Evolutionary conservation across 148 eudicot genomes (phyloP).

Genomic region (Rhododendron mucronatum): DNA sequence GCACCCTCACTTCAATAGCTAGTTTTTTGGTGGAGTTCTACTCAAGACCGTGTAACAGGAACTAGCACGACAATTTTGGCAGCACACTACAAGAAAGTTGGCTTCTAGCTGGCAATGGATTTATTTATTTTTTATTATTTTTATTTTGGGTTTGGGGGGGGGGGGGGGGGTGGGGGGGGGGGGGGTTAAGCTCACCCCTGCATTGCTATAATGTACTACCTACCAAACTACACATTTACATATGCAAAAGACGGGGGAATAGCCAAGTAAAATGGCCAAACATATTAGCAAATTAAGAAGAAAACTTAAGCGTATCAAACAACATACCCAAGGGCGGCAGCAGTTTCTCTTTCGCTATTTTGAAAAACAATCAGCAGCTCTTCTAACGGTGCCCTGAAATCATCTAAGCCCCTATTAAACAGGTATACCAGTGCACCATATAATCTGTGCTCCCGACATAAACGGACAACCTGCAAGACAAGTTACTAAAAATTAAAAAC

Average conservation of each 20-base stretch:
- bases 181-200: neutral
- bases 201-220: neutral
- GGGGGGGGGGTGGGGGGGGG: too few species aligned
- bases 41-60: neutral
- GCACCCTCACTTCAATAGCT: too few species aligned
- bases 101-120: too few species aligned
- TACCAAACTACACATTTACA: neutral
- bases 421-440: slow-evolving; percentile 86
- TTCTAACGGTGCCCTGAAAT: slow-evolving; percentile 88
- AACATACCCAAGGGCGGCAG: slow-evolving; percentile 70
- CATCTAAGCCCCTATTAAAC: slow-evolving; percentile 92
- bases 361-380: slow-evolving; percentile 66
- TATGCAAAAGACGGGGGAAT: neutral
- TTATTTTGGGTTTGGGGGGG: too few species aligned
- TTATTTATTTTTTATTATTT: too few species aligned
- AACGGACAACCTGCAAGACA: slow-evolving; percentile 64
- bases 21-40: neutral
- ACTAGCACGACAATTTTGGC: neutral
- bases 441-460: slow-evolving; percentile 85
- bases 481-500: slow-evolving; percentile 12
- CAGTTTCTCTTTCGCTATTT: slow-evolving; percentile 48
- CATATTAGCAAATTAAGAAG: neutral
- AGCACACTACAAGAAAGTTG: neutral
- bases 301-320: neutral
- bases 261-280: neutral